A percentile compares a stretch with the other conserved stretches of the same genome.
Conservation (phyloP, 202 grass and related monocot species). For the Dendrocalamus latiflorus region DNA sequence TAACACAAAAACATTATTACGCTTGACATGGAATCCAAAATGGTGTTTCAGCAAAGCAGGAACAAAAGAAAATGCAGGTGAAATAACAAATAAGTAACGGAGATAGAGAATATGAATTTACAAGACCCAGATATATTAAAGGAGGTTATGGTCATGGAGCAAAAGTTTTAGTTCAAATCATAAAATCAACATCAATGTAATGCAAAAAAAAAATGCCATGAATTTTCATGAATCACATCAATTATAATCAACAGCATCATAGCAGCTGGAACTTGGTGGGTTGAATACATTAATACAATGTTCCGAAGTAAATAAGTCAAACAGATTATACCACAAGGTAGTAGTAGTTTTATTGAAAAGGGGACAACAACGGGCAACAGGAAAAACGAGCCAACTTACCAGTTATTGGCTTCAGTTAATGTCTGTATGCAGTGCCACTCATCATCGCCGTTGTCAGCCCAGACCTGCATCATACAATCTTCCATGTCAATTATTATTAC, state of each 20-base stretch:
- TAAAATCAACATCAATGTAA: conserved; percentile 4
- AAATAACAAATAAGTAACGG: neutral
- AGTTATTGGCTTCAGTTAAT: conserved; percentile 54
- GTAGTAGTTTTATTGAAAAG: neutral
- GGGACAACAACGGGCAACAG: neutral
- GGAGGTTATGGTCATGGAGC: neutral
- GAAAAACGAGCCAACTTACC: conserved; percentile 27
- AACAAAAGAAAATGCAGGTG: neutral
- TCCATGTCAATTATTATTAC: conserved; percentile 17
- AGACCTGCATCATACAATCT: conserved; percentile 50
- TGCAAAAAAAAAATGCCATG: neutral
- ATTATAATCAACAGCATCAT: neutral
- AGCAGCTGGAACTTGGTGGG: neutral
- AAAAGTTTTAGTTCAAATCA: neutral
- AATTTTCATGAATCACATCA: neutral
- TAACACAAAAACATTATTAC: neutral
- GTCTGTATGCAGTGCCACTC: conserved; percentile 94
- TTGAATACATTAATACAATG: neutral
- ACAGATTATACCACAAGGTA: neutral
- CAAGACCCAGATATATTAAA: neutral
- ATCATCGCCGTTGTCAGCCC: conserved; percentile 72
- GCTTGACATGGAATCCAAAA: conserved; percentile 8
- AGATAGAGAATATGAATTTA: neutral
- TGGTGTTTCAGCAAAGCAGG: neutral
- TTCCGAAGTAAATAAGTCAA: neutral